These are phyloP conservation scores for Kwoniella bestiolae DNA, from an alignment of 768 basidiomycete species.

Conservation along the genomic window DNA sequence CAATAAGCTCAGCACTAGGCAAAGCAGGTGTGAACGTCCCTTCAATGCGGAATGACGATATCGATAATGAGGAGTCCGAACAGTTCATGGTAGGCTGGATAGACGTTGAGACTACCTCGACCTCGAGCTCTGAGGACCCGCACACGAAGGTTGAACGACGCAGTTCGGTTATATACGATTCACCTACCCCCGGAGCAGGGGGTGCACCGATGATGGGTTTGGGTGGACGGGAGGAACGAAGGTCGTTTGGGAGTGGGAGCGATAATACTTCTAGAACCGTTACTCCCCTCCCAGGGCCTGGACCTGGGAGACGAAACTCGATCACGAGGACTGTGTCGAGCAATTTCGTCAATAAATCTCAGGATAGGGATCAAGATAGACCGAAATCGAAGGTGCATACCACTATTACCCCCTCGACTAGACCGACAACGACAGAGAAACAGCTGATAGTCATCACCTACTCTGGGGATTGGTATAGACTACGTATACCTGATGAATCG, in stretches of 20 bases:
- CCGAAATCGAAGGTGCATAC: not conserved
- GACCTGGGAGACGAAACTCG: not conserved
- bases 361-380: not conserved
- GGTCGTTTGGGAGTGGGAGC: slow-evolving; percentile 40
- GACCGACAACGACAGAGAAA: slow-evolving; percentile 21
- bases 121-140: not conserved
- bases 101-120: slow-evolving; percentile 32
- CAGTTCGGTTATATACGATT: not conserved
- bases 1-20: slow-evolving; percentile 35
- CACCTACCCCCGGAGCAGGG: not conserved
- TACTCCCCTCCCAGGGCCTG: slow-evolving; percentile 3
- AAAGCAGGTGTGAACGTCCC: slow-evolving; percentile 41
- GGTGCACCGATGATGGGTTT: slow-evolving; percentile 25
- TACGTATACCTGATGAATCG: slow-evolving; percentile 46
- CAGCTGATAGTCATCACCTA: slow-evolving; percentile 57
- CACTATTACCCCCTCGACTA: not conserved
- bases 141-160: slow-evolving; percentile 6
- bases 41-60: slow-evolving; percentile 27
- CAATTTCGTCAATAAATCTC: slow-evolving; percentile 9
- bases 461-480: slow-evolving; percentile 57
- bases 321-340: not conserved
- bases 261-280: slow-evolving; percentile 21
- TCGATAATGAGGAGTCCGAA: slow-evolving; percentile 42
- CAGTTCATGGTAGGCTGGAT: slow-evolving; percentile 55
- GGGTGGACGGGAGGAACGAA: slow-evolving; percentile 38